phyloP scores from a whole-genome alignment of 2,329 filamentous ascomycete species.

The Calonectria hawksworthii region DNA sequence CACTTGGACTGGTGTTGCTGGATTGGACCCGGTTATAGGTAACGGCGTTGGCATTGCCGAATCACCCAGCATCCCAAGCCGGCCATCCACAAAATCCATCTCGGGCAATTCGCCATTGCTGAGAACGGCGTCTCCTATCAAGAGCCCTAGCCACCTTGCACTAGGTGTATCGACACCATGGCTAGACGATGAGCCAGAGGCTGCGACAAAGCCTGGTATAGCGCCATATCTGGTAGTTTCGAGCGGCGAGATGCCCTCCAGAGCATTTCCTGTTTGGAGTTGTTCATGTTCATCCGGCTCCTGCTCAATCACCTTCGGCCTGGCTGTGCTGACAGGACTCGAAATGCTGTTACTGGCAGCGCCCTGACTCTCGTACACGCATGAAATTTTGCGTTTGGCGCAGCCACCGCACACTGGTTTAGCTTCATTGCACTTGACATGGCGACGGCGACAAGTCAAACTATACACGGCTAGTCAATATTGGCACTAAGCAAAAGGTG shows the following conservation, averaged over 20 bases:
- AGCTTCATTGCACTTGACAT: constrained; percentile 30
- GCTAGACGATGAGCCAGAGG: constrained; percentile 6
- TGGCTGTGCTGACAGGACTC: background rate
- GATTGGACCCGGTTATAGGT: background rate
- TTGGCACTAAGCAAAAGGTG: background rate
- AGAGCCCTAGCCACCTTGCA: constrained; percentile 37
- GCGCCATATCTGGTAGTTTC: background rate
- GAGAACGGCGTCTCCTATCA: constrained; percentile 22
- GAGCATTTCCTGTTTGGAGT: background rate
- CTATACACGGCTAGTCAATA: background rate
- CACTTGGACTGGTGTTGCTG: background rate
- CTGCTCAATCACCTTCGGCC: too few relatives aligned
- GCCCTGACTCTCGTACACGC: background rate
- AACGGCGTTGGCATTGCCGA: constrained; percentile 5
- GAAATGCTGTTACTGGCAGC: background rate
- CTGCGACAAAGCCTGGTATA: background rate
- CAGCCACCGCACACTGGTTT: constrained; percentile 26
- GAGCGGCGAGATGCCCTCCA: background rate
- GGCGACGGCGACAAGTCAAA: constrained; percentile 30
- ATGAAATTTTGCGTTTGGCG: constrained; percentile 23
- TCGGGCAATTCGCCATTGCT: background rate
- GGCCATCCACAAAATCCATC: background rate
- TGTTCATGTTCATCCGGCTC: background rate
- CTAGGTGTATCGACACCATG: constrained; percentile 9
- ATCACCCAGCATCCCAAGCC: constrained; percentile 13